Evolutionary conservation across 768 basidiomycete species (phyloP).

Genomic region (Boletus fagicola): DNA sequence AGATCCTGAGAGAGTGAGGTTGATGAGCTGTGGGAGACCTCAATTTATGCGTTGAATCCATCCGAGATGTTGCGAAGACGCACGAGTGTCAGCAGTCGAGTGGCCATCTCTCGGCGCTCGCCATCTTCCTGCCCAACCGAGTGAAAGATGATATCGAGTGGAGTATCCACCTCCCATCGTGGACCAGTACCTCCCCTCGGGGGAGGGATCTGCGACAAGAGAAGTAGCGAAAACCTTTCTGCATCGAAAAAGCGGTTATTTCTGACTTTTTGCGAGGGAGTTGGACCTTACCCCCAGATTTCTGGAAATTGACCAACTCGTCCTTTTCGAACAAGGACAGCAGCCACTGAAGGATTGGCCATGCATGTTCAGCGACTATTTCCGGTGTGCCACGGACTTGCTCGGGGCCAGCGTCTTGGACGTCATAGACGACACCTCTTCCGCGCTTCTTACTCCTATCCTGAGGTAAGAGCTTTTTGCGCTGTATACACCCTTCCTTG

Average conservation of each 20-base stretch:
- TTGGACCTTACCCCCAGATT: constrained; percentile 26
- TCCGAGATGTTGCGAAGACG: constrained; percentile 4
- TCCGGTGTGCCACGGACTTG: constrained; percentile 16
- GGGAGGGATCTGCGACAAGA: constrained; percentile 58
- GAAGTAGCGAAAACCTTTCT: constrained; percentile 50
- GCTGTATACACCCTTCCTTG: constrained; percentile 49
- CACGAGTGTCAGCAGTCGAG: constrained; percentile 35
- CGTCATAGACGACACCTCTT: constrained; percentile 23
- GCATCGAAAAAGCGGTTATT: constrained; percentile 7
- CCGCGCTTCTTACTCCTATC: constrained; percentile 34
- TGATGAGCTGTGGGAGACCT: constrained; percentile 36
- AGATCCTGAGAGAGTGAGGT: constrained; percentile 37
- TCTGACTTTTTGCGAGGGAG: constrained; percentile 2
- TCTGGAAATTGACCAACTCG: constrained; percentile 38
- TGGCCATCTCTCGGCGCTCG: constrained; percentile 34
- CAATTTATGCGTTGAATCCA: not conserved
- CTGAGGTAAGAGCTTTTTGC: constrained; percentile 24
- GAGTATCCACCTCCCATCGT: constrained; percentile 55
- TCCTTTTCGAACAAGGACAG: constrained; percentile 68
- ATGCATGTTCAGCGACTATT: constrained; percentile 59
- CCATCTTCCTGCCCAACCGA: constrained; percentile 35
- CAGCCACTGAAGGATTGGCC: constrained; percentile 72
- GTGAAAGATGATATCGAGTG: constrained; percentile 47
- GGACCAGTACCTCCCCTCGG: constrained; percentile 45
- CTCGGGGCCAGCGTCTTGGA: constrained; percentile 27